Conservation (phyloP, 2,329 filamentous ascomycete genomes). For the Verticillium nonalfalfae region DNA sequence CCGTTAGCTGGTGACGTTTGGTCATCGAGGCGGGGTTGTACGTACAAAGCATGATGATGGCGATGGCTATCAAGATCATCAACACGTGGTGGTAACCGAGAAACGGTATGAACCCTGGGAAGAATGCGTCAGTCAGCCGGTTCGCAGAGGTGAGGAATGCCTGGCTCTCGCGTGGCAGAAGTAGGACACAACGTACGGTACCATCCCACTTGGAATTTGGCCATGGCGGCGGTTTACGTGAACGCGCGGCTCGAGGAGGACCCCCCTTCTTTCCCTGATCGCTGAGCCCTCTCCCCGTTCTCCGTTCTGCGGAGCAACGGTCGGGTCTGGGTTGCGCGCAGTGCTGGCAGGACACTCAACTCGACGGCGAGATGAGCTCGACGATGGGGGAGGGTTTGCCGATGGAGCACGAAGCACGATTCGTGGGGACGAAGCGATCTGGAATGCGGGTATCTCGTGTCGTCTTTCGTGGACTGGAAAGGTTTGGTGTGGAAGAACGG, state of each 20-base stretch:
- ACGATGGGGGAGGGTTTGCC: neutral
- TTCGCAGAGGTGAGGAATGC: neutral
- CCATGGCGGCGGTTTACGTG: conserved; percentile 14
- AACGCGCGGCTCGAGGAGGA: conserved; percentile 6
- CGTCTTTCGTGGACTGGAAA: neutral
- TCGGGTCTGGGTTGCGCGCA: conserved; percentile 5
- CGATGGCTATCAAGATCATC: conserved; percentile 92
- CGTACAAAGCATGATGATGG: conserved; percentile 93
- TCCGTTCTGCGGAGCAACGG: conserved; percentile 13
- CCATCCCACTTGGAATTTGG: conserved; percentile 41
- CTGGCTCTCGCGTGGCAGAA: neutral
- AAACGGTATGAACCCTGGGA: conserved; percentile 58
- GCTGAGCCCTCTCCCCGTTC: conserved; percentile 10
- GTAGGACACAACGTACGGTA: conserved; percentile 31
- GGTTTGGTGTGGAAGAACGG: neutral
- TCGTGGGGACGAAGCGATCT: neutral
- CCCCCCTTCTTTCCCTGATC: neutral
- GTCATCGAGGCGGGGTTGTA: conserved; percentile 14
- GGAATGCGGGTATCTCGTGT: neutral
- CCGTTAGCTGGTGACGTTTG: neutral
- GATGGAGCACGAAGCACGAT: neutral
- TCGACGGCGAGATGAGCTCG: neutral
- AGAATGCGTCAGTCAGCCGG: conserved; percentile 2
- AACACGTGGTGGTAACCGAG: conserved; percentile 78
- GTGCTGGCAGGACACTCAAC: neutral